Percentiles rank a stretch among this genome's conserved stretches.
These are phyloP conservation scores for Crithidia mellificae DNA, from an alignment of 208 protist genomes.

Conservation along the genomic window DNA sequence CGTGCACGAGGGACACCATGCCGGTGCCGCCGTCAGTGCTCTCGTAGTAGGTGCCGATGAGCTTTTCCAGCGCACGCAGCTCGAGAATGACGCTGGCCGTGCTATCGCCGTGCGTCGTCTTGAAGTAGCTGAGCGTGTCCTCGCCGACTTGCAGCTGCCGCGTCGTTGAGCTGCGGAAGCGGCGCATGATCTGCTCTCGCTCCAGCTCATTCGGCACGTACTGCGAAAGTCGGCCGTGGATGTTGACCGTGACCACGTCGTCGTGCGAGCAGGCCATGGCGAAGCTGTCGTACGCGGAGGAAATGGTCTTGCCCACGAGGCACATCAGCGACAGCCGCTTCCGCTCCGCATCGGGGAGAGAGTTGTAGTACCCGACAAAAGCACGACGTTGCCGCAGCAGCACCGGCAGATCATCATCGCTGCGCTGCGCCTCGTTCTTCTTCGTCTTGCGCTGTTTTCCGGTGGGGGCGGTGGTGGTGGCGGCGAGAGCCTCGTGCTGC, in stretches of 20 bases:
- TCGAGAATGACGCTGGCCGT: slow-evolving; percentile 82
- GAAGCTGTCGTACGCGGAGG: slow-evolving; percentile 78
- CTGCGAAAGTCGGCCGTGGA: slow-evolving; percentile 65
- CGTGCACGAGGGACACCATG: slow-evolving; percentile 92
- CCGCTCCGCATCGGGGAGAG: slow-evolving; percentile 62
- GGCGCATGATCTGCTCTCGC: slow-evolving; percentile 81
- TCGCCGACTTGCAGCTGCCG: slow-evolving; percentile 89
- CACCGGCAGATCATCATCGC: slow-evolving; percentile 73
- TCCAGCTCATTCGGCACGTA: slow-evolving; percentile 85
- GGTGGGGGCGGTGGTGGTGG: slow-evolving; percentile 10
- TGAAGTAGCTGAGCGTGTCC: slow-evolving; percentile 88
- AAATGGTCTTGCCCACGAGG: slow-evolving; percentile 69
- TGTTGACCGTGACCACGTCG: slow-evolving; percentile 75
- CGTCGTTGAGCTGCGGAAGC: slow-evolving; percentile 75
- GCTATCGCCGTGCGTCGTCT: slow-evolving; percentile 73
- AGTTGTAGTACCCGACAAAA: slow-evolving; percentile 87
- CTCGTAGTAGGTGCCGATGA: slow-evolving; percentile 93
- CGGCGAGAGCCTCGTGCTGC: slow-evolving; percentile 62
- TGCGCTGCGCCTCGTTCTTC: slow-evolving; percentile 29
- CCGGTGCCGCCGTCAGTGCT: slow-evolving; percentile 88
- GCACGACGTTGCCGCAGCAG: slow-evolving; percentile 79
- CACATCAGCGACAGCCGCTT: slow-evolving; percentile 83
- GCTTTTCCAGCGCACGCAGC: slow-evolving; percentile 87
- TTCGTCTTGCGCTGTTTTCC: slow-evolving; percentile 26
- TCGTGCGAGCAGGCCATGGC: slow-evolving; percentile 78